Evolutionary conservation across 78 protist genomes (phyloP).

Genomic region (Creolimax fragrantissima): DNA sequence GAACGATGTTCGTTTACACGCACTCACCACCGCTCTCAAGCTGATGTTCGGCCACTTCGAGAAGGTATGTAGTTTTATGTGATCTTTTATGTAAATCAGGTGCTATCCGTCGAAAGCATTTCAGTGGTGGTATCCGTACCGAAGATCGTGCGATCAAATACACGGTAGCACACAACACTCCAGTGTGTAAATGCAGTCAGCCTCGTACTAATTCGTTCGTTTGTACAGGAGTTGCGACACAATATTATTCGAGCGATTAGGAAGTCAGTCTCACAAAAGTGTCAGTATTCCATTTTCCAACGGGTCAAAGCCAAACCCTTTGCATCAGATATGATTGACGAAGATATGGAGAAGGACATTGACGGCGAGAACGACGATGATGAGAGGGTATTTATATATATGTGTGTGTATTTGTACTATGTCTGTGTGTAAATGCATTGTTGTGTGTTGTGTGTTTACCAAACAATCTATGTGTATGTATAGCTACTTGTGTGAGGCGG

Average conservation of each 20-base stretch:
- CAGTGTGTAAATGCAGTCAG: too few species aligned
- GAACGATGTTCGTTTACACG: background rate
- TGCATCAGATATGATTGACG: background rate
- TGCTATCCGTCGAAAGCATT: too few species aligned
- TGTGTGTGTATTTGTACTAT: background rate
- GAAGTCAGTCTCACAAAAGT: background rate
- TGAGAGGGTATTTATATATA: background rate
- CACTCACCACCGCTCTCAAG: background rate
- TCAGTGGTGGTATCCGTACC: too few species aligned
- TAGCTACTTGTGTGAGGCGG: background rate
- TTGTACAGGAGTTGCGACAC: background rate
- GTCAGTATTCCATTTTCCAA: background rate
- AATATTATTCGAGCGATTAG: background rate
- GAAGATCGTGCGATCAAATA: too few species aligned
- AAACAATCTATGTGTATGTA: background rate
- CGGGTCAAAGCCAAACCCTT: background rate
- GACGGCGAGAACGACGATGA: too few species aligned
- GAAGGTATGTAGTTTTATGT: too few species aligned
- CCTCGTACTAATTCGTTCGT: too few species aligned
- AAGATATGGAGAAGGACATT: background rate
- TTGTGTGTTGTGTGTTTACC: background rate
- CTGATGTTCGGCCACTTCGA: background rate
- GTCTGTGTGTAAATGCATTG: background rate
- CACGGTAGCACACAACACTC: too few species aligned
- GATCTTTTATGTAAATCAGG: too few species aligned